phyloP scores from a whole-genome alignment of 805 yeast species.

The Komagataella ulmi region DNA sequence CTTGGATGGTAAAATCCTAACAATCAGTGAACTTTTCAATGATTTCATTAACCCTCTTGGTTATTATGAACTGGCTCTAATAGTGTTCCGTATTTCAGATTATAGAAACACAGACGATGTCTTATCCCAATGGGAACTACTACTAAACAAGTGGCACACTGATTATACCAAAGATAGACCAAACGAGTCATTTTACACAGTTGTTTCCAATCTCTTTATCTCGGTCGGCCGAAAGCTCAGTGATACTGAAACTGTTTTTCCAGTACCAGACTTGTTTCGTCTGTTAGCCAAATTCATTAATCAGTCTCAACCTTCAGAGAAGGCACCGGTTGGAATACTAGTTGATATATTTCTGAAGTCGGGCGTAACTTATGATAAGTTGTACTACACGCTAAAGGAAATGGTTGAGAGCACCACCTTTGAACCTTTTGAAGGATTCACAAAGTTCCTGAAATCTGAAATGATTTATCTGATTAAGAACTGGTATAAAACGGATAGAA shows the following conservation, averaged over 20 bases:
- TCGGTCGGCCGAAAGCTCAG: conserved; percentile 45
- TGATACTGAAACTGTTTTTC: conserved; percentile 68
- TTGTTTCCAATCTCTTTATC: conserved; percentile 24
- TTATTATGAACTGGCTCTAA: conserved; percentile 69
- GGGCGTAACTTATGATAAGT: conserved; percentile 50
- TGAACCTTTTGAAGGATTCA: conserved; percentile 36
- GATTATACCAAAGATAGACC: conserved; percentile 12
- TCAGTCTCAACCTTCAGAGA: conserved; percentile 3
- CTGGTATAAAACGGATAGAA: conserved; percentile 59
- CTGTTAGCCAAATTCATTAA: conserved; percentile 44
- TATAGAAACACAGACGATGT: conserved; percentile 78
- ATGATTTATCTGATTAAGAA: conserved; percentile 48
- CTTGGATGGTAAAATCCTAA: conserved; percentile 51
- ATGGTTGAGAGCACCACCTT: conserved; percentile 45
- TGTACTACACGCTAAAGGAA: conserved; percentile 52
- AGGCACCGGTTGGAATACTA: conserved; percentile 31
- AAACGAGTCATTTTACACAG: conserved; percentile 24
- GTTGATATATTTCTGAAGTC: conserved; percentile 50
- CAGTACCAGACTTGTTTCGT: conserved; percentile 58
- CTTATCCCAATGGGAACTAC: conserved; percentile 63
- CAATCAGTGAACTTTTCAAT: conserved; percentile 72
- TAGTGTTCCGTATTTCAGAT: conserved; percentile 74
- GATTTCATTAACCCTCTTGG: conserved; percentile 80
- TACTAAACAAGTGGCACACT: conserved; percentile 38
- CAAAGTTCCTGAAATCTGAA: conserved; percentile 27